A percentile compares a stretch with the other conserved stretches of the same genome.
phyloP scores from a whole-genome alignment of 345 rosid species.

The Salix exigua region DNA sequence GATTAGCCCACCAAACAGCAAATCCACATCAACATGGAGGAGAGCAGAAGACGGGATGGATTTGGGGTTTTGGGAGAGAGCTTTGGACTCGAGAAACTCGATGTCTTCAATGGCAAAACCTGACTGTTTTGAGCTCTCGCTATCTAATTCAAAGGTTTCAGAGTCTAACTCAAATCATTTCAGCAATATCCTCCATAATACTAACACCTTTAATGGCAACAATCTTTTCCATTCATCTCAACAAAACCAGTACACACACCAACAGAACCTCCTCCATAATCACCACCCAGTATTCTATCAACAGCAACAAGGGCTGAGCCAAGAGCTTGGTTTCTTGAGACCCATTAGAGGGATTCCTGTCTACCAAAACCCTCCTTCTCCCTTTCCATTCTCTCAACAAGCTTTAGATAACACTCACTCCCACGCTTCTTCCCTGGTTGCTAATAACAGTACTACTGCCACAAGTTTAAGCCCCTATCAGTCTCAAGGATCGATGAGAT shows the following conservation, averaged over 20 bases:
- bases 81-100: constrained; percentile 48
- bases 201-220: constrained; percentile 27
- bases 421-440: constrained; percentile 30
- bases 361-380: constrained; percentile 50
- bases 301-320: constrained; percentile 35
- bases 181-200: constrained; percentile 26
- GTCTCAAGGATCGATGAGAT: constrained; percentile 53
- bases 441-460: constrained; percentile 18
- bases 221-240: constrained; percentile 35
- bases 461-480: constrained; percentile 39
- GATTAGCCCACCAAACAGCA: constrained; percentile 68
- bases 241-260: constrained; percentile 29
- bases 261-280: constrained; percentile 12
- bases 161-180: constrained; percentile 38
- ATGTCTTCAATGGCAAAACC: constrained; percentile 51
- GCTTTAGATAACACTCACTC: constrained; percentile 16
- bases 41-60: constrained; percentile 49
- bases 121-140: constrained; percentile 53
- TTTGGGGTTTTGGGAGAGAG: constrained; percentile 59
- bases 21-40: constrained; percentile 62
- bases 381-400: constrained; percentile 44
- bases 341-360: constrained; percentile 91
- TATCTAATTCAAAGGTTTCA: constrained; percentile 53
- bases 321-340: constrained; percentile 67
- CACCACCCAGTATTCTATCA: constrained; percentile 31